phyloP scores from a whole-genome alignment of 768 basidiomycete genomes.

The Kondoa subrosea region DNA sequence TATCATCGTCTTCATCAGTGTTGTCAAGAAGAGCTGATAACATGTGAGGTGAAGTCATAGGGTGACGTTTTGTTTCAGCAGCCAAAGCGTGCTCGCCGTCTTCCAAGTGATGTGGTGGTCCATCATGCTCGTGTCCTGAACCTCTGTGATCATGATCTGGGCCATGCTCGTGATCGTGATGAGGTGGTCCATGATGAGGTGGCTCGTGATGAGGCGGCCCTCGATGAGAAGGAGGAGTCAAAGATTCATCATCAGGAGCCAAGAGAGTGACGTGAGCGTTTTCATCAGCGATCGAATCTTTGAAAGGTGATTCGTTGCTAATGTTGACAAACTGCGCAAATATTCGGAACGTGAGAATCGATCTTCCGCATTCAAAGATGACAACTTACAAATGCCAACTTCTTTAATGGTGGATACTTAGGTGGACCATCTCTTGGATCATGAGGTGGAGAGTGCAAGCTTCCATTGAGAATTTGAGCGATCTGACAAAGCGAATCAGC shows the following conservation, averaged over 20 bases:
- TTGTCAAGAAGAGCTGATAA: conserved; percentile 22
- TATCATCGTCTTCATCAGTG: neutral
- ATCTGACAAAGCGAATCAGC: conserved; percentile 5
- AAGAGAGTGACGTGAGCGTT: conserved; percentile 22
- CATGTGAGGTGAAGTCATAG: neutral
- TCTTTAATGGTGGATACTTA: conserved; percentile 20
- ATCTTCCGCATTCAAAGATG: conserved; percentile 12
- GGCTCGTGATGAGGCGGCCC: neutral
- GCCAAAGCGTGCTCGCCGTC: neutral
- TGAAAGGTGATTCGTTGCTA: neutral
- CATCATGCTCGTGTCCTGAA: neutral
- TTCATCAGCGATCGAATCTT: conserved; percentile 14
- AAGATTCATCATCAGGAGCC: conserved; percentile 26
- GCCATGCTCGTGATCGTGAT: too few species aligned
- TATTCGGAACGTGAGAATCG: neutral
- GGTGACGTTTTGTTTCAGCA: too few species aligned
- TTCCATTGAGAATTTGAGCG: conserved; percentile 26
- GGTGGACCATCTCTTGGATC: conserved; percentile 12
- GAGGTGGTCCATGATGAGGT: neutral
- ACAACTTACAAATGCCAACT: conserved; percentile 22
- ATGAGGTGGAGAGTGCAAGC: conserved; percentile 14
- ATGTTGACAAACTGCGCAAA: neutral
- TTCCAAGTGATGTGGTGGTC: neutral
- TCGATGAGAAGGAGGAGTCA: conserved; percentile 14
- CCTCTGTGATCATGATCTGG: neutral